Percentiles rank a stretch among this genome's conserved stretches.
These are phyloP conservation scores for Magnolia kwangsiensis DNA, from an alignment of 164 flowering plant species.

Conservation along the genomic window DNA sequence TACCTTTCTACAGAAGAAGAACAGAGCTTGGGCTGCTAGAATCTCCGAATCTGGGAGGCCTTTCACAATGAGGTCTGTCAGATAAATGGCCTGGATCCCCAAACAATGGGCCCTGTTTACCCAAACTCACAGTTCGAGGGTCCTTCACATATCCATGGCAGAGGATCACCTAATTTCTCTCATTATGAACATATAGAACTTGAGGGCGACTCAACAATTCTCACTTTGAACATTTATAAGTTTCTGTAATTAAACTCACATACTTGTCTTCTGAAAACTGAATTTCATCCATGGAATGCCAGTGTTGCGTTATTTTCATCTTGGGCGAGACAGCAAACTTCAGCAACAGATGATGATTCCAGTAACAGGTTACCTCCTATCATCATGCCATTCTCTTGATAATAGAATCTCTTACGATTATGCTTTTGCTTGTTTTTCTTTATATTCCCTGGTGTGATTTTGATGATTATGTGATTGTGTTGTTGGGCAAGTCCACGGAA, in stretches of 20 bases:
- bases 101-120: no score
- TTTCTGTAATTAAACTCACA: no score
- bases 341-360: constrained; percentile 24
- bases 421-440: background rate
- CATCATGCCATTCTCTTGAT: background rate
- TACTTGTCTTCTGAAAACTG: background rate
- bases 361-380: constrained; percentile 32
- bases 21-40: no score
- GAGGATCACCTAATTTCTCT: background rate
- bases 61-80: no score
- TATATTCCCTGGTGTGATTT: background rate
- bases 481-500: constrained; percentile 32
- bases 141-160: background rate
- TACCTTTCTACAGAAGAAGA: no score
- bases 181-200: background rate
- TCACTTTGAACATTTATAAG: background rate
- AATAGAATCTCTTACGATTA: background rate
- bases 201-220: background rate
- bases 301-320: constrained; percentile 88
- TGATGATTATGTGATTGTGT: constrained; percentile 4
- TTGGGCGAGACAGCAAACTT: constrained; percentile 64
- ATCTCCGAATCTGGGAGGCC: no score
- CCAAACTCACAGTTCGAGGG: no score
- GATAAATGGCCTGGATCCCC: no score
- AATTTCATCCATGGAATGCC: constrained; percentile 13